Evolutionary conservation across 2,329 filamentous ascomycete genomes (phyloP), one percentile per base, ranked within the genome.

Genomic region (Arthrobotrys iridis): DNA sequence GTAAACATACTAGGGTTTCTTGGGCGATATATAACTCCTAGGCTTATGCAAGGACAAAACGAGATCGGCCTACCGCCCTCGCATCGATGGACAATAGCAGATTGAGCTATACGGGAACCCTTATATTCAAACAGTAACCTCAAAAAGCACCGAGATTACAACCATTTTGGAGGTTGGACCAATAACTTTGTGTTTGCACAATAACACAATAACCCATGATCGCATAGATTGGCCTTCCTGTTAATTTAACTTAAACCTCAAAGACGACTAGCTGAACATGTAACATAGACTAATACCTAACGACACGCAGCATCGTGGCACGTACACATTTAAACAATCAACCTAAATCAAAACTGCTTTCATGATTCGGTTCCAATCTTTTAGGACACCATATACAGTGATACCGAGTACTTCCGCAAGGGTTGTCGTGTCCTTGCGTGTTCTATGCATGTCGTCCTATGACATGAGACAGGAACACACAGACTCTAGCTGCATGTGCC

Each of bases 291-390:
- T 37, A 24, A 43, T 30, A 35, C 3, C 52, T 3, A n/a, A 43
- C 30, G 35, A 41, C 28, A 68, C 35, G 55, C 28, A 46, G 15
- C 35, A 20, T 58, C 41, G 52, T 68, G 64, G 64, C 64, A 68
- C 64, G 62, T 24, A 50, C 13, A 24, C 45, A 48, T 70, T n/a
- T 62, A 45, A 62, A 70, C 65, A 70, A 70, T 52, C 65, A 62
- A 37, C 50, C 30, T 55, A 37, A 37, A n/a, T 55, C 50, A 55
- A 55, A 18, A 55, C 24, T 45, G 3, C 41, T 46, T 43, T 13
- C 46, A 60, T 26, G 15, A 43, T 40, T 41, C 37, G 35, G 45
- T 8, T 26, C 28, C 41, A 55, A 55, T 40, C 40, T 15, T 45
- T 46, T 58, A 35, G 35, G 18, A 13, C 24, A 55, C 50, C 10